Percentiles rank a stretch among this genome's conserved stretches.
Conservation (phyloP, 2,329 filamentous ascomycete genomes). For the Kalaharituber pfeilii region DNA sequence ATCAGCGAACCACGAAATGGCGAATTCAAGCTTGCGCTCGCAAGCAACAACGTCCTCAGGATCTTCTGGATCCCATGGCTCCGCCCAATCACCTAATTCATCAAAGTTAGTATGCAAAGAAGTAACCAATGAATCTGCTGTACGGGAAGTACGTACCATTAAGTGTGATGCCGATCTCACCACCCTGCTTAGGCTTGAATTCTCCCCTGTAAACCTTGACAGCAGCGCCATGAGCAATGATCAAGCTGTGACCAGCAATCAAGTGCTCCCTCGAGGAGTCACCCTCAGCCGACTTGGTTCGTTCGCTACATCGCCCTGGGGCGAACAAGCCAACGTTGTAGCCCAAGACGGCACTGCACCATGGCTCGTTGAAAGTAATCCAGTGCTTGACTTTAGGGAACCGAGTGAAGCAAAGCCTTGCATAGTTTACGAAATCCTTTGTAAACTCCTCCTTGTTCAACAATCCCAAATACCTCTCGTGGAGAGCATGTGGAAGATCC, state of each 20-base stretch:
- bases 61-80: constrained; percentile 67
- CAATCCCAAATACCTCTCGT: constrained; percentile 66
- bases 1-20: constrained; percentile 77
- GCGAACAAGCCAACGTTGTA: constrained; percentile 65
- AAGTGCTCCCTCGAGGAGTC: constrained; percentile 64
- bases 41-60: constrained; percentile 57
- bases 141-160: constrained; percentile 44
- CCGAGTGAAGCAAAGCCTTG: constrained; percentile 55
- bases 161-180: constrained; percentile 72
- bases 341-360: constrained; percentile 65
- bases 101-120: constrained; percentile 2
- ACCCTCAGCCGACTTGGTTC: constrained; percentile 43
- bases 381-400: constrained; percentile 67
- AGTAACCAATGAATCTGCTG: no score
- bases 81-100: constrained; percentile 50
- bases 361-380: constrained; percentile 85
- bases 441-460: constrained; percentile 69
- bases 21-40: constrained; percentile 69
- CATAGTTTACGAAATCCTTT: constrained; percentile 63
- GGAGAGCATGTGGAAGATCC: constrained; percentile 64
- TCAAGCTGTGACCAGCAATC: constrained; percentile 63
- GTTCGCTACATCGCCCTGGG: constrained; percentile 64
- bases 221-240: constrained; percentile 62
- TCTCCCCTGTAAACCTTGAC: constrained; percentile 71
- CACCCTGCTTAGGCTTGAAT: constrained; percentile 54